Evolutionary conservation across 2,329 filamentous ascomycete species (phyloP), one percentile per base, ranked within the genome.

Genomic region (Coniochaeta hoffmannii): DNA sequence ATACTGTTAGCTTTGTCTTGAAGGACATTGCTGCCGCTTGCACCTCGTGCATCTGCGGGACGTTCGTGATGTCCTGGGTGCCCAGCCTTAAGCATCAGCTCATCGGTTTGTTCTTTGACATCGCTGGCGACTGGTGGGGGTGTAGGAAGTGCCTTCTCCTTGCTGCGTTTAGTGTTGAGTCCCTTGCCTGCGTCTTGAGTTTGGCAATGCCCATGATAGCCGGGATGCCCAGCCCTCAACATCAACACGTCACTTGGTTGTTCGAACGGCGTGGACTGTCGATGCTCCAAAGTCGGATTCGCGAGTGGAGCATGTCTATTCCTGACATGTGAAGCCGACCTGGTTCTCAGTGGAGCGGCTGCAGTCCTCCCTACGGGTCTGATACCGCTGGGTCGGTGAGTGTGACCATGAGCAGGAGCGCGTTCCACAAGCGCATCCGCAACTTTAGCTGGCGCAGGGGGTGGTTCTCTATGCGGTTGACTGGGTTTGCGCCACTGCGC

Each of bases 321-420:
- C 14, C 49, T 31, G 19, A 51, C 49, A 19, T 51, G 49, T 19
- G 49, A 51, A 19, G 49, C 14, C 7, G 49, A 31, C 19, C 32
- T 22, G 4, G 7, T 32, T n/a, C 49, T 31, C 28, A 14, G 17
- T n/a, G 49, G 59, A 41, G 59, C 55, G 50, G 55, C 57, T 50
- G 54, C 49, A 50, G 56, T 52, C 50, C 57, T 56, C 32, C 53
- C 55, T 41, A 26, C 49, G 57, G 38, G 38, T 17, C 53, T 58
- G 28, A 44, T 55, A 22, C 54, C 41, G 49, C 31, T 54, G 55
- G 17, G 35, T 55, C 10, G 38, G 51, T 51, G 41, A 53, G 28
- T 49, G 15, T 50, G 36, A n/a, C 22, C 38, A n/a, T 19, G 22
- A 31, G 17, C 17, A 50, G 30, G 14, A 6, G 17, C 12, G 8